These are phyloP conservation scores for Scutellaria minor DNA, from an alignment of 257 asterid species.

Conservation along the genomic window DNA sequence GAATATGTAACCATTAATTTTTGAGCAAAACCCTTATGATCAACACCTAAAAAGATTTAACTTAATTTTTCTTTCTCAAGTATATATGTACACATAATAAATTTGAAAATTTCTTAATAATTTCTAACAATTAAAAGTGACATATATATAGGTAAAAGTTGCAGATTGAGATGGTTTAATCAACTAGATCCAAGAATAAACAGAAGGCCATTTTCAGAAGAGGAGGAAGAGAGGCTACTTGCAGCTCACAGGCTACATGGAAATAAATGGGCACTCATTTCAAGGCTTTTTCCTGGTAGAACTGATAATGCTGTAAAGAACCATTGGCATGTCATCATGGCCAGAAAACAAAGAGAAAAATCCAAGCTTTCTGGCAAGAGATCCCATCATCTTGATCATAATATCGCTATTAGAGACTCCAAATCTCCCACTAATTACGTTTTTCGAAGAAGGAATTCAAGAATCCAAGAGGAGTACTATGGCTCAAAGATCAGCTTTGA, in stretches of 20 bases:
- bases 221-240: slow-evolving; percentile 81
- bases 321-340: slow-evolving; percentile 97
- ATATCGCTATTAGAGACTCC: slow-evolving; percentile 25
- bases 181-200: slow-evolving; percentile 95
- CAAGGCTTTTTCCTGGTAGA: slow-evolving; percentile 91
- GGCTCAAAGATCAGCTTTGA: slow-evolving; percentile 57
- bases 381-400: slow-evolving; percentile 32
- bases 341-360: slow-evolving; percentile 85
- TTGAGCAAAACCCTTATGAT: not conserved
- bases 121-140: no score
- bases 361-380: slow-evolving; percentile 62
- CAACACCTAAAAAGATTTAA: not conserved
- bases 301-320: slow-evolving; percentile 96
- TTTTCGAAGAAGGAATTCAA: slow-evolving; percentile 46
- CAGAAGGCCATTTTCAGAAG: slow-evolving; percentile 85
- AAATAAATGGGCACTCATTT: slow-evolving; percentile 89
- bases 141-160: slow-evolving; percentile 69
- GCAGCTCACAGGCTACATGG: slow-evolving; percentile 88
- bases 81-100: not conserved
- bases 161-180: slow-evolving; percentile 95
- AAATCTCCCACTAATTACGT: slow-evolving; percentile 44
- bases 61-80: not conserved
- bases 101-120: not conserved
- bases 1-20: not conserved
- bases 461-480: slow-evolving; percentile 37